Evolutionary conservation across 768 basidiomycete genomes (phyloP).

Genomic region (Lactarius quietus): DNA sequence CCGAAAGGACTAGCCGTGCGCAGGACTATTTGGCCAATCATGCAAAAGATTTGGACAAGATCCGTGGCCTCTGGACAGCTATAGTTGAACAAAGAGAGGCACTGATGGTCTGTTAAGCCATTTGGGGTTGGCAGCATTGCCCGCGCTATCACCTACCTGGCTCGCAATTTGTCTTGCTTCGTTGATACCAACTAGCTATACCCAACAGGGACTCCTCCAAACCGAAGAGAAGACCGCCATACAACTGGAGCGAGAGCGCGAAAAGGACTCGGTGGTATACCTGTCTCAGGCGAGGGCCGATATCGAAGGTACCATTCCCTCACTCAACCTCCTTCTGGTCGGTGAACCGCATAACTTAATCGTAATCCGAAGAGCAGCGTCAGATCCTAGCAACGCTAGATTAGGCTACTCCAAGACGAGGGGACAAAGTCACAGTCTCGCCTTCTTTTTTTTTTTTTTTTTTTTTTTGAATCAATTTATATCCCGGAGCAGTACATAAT

Average conservation of each 20-base stretch:
- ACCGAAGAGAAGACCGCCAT: slow-evolving; percentile 6
- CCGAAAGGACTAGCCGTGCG: not conserved
- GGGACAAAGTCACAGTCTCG: not conserved
- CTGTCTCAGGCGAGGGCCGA: slow-evolving; percentile 13
- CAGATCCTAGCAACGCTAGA: not conserved
- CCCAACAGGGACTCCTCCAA: slow-evolving; percentile 7
- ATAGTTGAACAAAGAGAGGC: slow-evolving; percentile 7
- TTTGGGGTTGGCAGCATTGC: not conserved
- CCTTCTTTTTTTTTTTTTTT: too few species aligned
- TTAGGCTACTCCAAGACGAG: not conserved
- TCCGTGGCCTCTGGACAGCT: slow-evolving; percentile 10
- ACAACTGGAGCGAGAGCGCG: slow-evolving; percentile 11
- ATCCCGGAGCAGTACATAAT: too few species aligned
- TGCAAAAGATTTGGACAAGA: slow-evolving; percentile 12
- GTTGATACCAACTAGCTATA: not conserved
- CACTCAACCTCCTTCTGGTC: not conserved
- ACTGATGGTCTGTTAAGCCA: slow-evolving; percentile 8
- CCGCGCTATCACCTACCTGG: not conserved
- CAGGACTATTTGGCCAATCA: slow-evolving; percentile 4
- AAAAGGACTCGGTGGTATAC: slow-evolving; percentile 8
- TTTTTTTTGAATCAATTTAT: too few species aligned
- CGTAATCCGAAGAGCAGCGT: slow-evolving; percentile 11
- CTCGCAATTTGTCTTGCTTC: not conserved
- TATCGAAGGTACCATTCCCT: slow-evolving; percentile 18
- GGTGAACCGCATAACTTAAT: not conserved